Evolutionary conservation across 2,329 filamentous ascomycete species (phyloP).

Genomic region (Ophiostoma himal-ulmi): DNA sequence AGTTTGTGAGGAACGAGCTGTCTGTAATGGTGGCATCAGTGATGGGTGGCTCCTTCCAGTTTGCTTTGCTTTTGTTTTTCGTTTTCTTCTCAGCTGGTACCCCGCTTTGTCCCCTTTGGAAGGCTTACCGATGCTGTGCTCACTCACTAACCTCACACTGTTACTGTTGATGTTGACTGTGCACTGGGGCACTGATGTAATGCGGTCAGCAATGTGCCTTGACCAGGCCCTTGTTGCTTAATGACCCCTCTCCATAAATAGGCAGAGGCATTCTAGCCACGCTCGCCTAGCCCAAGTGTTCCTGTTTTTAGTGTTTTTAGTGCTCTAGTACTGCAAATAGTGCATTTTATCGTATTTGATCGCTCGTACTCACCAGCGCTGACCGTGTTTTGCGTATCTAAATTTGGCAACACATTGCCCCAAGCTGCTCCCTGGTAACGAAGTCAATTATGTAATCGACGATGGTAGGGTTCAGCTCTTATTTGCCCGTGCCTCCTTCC

Average conservation of each 20-base stretch:
- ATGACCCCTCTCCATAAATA: neutral
- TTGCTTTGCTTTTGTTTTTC: neutral
- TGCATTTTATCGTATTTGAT: constrained; percentile 2
- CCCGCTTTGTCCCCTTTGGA: neutral
- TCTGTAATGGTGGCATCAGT: neutral
- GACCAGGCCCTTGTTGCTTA: neutral
- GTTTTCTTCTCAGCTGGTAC: neutral
- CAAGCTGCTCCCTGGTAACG: neutral
- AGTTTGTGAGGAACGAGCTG: neutral
- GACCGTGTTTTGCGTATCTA: constrained; percentile 6
- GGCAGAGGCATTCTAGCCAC: neutral
- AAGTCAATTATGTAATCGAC: neutral
- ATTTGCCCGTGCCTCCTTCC: neutral
- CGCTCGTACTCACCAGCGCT: neutral
- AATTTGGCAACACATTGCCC: constrained; percentile 6
- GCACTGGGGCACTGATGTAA: neutral
- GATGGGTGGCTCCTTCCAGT: neutral
- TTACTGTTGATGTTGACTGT: neutral
- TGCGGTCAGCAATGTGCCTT: neutral
- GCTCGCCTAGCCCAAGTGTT: neutral
- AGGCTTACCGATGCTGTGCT: neutral
- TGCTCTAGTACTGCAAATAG: neutral
- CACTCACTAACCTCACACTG: neutral
- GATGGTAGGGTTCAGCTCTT: neutral
- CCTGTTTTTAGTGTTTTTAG: constrained; percentile 2